Base-by-base conservation (phyloP, 2,329 filamentous ascomycete species). In the Fusarium mangiferae region DNA sequence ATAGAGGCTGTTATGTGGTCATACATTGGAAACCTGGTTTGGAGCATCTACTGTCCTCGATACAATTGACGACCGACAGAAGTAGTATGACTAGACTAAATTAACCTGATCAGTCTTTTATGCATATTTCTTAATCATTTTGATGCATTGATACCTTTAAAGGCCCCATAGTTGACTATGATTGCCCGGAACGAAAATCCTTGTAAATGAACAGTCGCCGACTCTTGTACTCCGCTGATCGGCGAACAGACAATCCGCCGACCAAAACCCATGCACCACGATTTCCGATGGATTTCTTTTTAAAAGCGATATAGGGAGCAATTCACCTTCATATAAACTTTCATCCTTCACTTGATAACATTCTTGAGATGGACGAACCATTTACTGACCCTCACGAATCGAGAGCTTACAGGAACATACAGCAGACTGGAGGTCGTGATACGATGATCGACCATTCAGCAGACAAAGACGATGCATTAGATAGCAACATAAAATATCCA, bases 401-500 rank as follows among this genome's bases (percentile, higher is more conserved):
- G 28, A 49, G 18, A 14, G 14, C 3, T 7, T 3, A 49, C 2
- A 3, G 8, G 4, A 5, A 6, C 13, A 28, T 12, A 36, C 5
- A 7, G 20, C 41, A 9, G 20, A 35, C 26, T 4, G 11, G 13
- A 36, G 6, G 18, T 11, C 12, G 3, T 14, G 24, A 7, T 30
- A 44, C 15, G 2, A 45, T 24, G n/a, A 0, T 24, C 8, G 2
- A 6, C 10, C 6, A 26, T 22, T 22, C 41, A 36, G 3, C 17
- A 26, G 2, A 14, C 6, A 14, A 6, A 7, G 2, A 12, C 3
- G 3, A 3, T 14, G 0, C 5, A 24, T 3, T 13, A 45, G 2
- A 22, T 10, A 8, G 15, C 10, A 58, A 20, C 0, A 3, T 48
- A 24, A 58, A 38, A 67, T 95, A 95, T 84, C 93, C 93, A 14